phyloP scores from a whole-genome alignment of 768 basidiomycete genomes.

The Antrodiella citrinella region DNA sequence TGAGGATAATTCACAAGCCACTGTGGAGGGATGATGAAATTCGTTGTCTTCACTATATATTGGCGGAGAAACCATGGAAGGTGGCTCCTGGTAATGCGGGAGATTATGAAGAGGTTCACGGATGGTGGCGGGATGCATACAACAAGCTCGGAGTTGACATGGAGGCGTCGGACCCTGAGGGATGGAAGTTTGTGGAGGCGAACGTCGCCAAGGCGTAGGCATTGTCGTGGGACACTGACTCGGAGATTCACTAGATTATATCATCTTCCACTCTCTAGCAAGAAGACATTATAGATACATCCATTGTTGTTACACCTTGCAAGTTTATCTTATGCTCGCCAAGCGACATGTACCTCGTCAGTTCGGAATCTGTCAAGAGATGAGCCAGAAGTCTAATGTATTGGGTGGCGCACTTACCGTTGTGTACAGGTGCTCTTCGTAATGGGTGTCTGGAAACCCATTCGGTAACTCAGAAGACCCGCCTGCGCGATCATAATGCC shows the following conservation, averaged over 20 bases:
- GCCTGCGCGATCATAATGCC: constrained; percentile 99
- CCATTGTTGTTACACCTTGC: no score
- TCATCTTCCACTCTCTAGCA: no score
- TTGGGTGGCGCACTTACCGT: constrained; percentile 41
- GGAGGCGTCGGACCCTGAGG: constrained; percentile 33
- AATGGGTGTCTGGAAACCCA: constrained; percentile 78
- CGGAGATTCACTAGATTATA: no score
- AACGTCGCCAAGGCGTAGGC: constrained; percentile 32
- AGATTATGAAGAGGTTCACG: constrained; percentile 44
- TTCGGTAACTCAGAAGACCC: constrained; percentile 83
- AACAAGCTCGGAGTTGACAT: constrained; percentile 33
- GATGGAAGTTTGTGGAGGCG: constrained; percentile 42
- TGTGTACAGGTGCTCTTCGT: constrained; percentile 86
- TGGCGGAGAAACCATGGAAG: constrained; percentile 83
- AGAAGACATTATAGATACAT: no score
- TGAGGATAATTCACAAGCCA: constrained; percentile 58
- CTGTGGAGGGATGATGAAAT: constrained; percentile 86
- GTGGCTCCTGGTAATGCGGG: constrained; percentile 35
- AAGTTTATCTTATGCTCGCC: constrained; percentile 61
- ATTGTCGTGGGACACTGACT: no score
- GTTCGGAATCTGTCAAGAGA: constrained; percentile 69
- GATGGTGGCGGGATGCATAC: constrained; percentile 80
- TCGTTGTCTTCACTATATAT: constrained; percentile 81
- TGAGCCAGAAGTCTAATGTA: neutral
- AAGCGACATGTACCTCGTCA: constrained; percentile 87